Base-by-base conservation (phyloP, 305 asterid species). In the Fraxinus angustifolia region DNA sequence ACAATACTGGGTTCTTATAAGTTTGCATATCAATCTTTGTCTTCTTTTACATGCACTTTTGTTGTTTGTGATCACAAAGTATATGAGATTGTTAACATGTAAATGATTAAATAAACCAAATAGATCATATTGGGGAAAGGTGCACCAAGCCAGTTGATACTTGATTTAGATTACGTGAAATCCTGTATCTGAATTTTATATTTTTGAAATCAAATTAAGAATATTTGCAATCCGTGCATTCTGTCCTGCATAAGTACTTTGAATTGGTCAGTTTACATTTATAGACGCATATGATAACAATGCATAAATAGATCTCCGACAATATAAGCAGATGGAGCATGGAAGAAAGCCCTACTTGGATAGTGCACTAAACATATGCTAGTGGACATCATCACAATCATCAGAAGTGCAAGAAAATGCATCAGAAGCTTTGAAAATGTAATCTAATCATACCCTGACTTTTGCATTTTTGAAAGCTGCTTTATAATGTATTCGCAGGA, bases 381-480 rank as follows among this genome's bases (percentile, higher is more conserved):
- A 48, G 76, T 23, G 68, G 58, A 28, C 45, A 33, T 3, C 58
- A 34, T 73, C 78, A 75, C 23, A 78, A 35, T 62, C 78, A 8
- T 30, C 17, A 65, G 6, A 73, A 56, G 73, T 3, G 78, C 40
- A 30, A 53, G 38, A 82, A 77, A 80, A 33, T 35, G 77, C 68
- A 80, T 48, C 78, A 67, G 83, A 78, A 65, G 70, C 60, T 62
- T 19, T 17, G 82, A 76, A 79, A 84, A 84, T 38, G 82, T 78
- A 80, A 75, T 21, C 60, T 58, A 80, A 53, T 79, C 88, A 70
- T 91, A 96, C 99, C 95, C 90, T 79, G 87, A 94, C 87, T 94
- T 96, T 86, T 94, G 97, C 96, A 96, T 91, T 84, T 84, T 88
- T 34, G 97, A 85, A 81, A 93, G 96, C 82, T 91, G 97, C 87